Conservation (phyloP, 768 basidiomycete genomes). For the Tephrocybe sp. region DNA sequence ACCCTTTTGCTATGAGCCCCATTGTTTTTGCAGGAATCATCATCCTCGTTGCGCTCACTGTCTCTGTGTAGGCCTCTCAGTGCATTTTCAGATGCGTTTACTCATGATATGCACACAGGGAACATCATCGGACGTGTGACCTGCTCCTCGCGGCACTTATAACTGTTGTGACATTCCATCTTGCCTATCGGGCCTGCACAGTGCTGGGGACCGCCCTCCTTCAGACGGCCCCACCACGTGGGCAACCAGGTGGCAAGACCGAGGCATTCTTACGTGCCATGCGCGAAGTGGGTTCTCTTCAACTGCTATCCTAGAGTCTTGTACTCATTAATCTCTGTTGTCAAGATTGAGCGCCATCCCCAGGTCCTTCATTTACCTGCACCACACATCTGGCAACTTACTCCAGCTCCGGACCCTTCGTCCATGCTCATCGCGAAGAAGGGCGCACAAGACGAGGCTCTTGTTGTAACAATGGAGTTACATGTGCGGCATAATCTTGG, state of each 20-base stretch:
- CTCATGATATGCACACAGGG: constrained; percentile 18
- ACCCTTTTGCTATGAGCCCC: constrained; percentile 73
- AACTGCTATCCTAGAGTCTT: background rate
- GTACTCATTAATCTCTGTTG: background rate
- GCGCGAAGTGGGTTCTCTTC: constrained; percentile 59
- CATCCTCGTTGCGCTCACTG: constrained; percentile 46
- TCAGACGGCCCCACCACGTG: constrained; percentile 82
- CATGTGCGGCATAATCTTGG: constrained; percentile 66
- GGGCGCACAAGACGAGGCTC: constrained; percentile 22
- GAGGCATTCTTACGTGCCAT: constrained; percentile 77
- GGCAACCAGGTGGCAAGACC: constrained; percentile 64
- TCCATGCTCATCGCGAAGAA: background rate
- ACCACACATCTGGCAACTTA: constrained; percentile 88
- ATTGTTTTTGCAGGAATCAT: constrained; percentile 56
- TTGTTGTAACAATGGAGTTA: constrained; percentile 78
- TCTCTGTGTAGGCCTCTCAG: constrained; percentile 51
- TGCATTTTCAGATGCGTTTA: background rate
- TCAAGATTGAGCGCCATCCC: constrained; percentile 81
- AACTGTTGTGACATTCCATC: constrained; percentile 72
- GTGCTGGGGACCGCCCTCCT: constrained; percentile 83
- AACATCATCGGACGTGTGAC: constrained; percentile 72
- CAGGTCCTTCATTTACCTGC: constrained; percentile 79
- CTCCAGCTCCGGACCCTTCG: constrained; percentile 34
- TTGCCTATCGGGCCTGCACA: constrained; percentile 82
- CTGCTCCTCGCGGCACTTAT: constrained; percentile 79